These are phyloP conservation scores for Boletus sp. DNA, from an alignment of 1,284 basidiomycete genomes.

Conservation along the genomic window DNA sequence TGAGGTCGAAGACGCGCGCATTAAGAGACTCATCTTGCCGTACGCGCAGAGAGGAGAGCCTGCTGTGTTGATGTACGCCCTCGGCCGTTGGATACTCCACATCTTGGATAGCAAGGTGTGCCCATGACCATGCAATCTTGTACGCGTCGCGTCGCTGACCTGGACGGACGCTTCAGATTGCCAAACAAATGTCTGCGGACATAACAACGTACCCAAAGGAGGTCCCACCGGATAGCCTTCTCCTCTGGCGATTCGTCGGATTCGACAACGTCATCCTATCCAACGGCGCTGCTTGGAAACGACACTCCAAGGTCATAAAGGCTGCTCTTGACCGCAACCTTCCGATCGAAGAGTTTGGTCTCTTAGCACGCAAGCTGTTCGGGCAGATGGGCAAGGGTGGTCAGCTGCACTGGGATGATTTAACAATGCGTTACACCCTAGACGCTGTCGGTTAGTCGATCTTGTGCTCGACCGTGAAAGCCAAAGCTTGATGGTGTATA, in stretches of 20 bases:
- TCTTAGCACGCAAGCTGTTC: constrained; percentile 4
- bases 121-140: background rate
- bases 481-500: background rate
- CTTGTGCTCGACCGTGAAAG: background rate
- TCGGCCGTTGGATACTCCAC: constrained; percentile 5
- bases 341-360: constrained; percentile 1
- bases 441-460: background rate
- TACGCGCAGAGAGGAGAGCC: constrained; percentile 1
- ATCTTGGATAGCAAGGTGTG: constrained; percentile 4
- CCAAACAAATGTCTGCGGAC: background rate
- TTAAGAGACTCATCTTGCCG: constrained; percentile 2
- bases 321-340: background rate
- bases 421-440: constrained; percentile 2
- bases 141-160: background rate
- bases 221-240: background rate
- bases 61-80: constrained; percentile 3
- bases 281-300: background rate
- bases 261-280: background rate
- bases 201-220: background rate
- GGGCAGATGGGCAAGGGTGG: constrained; percentile 6
- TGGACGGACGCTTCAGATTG: background rate
- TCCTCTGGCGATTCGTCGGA: background rate
- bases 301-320: background rate
- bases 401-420: constrained; percentile 3
- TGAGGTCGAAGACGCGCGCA: constrained; percentile 1